These are phyloP conservation scores for Chytriomyces confervae DNA, from an alignment of 192 early-diverging fungal species.

Conservation along the genomic window DNA sequence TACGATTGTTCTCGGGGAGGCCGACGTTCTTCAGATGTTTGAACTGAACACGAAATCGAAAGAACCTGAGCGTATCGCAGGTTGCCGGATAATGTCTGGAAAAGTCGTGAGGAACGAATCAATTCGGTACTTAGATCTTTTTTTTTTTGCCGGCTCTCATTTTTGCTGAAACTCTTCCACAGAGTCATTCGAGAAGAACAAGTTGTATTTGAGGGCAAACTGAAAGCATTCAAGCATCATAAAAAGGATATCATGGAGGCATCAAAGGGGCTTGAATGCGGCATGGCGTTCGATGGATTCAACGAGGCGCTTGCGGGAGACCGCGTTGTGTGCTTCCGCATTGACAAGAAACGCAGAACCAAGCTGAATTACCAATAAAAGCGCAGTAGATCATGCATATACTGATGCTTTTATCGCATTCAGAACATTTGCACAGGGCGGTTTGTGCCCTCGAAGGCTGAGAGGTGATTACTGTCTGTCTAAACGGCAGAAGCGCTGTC, in stretches of 20 bases:
- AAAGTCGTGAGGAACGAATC: constrained; percentile 58
- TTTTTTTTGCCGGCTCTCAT: constrained; percentile 9
- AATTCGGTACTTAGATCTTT: constrained; percentile 67
- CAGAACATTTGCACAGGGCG: no score
- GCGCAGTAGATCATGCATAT: not conserved
- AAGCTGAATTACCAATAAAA: constrained; percentile 22
- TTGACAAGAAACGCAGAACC: constrained; percentile 17
- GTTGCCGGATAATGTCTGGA: constrained; percentile 83
- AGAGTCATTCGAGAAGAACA: constrained; percentile 13
- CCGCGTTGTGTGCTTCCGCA: constrained; percentile 32
- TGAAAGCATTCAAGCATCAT: constrained; percentile 81
- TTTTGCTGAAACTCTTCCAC: not conserved
- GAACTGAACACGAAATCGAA: constrained; percentile 80
- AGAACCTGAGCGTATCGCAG: constrained; percentile 74
- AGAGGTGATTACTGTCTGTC: no score
- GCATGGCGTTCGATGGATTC: constrained; percentile 88
- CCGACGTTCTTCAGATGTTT: constrained; percentile 84
- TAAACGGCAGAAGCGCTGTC: no score
- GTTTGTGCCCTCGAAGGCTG: no score
- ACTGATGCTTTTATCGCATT: no score
- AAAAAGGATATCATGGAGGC: constrained; percentile 91
- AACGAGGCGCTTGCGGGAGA: constrained; percentile 81
- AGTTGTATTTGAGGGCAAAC: constrained; percentile 42
- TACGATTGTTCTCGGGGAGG: constrained; percentile 86
- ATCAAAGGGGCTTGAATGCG: constrained; percentile 94